A percentile compares a stretch with the other conserved stretches of the same genome.
Conservation (phyloP, 805 yeast genomes). For the Metschnikowia gruessii region DNA sequence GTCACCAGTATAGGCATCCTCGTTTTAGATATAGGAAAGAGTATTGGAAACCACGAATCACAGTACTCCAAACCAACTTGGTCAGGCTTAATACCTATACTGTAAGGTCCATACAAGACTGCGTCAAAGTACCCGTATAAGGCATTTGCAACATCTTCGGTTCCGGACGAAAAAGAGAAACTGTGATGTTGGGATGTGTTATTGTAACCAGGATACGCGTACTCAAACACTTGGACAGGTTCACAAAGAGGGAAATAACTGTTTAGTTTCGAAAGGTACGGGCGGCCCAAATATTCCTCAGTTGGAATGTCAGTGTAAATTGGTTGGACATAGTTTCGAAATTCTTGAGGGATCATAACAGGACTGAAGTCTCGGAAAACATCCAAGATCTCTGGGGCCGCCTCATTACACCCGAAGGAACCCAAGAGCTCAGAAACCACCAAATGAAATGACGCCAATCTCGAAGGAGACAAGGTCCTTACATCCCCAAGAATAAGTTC, state of each 20-base stretch:
- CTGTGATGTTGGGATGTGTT: conserved; percentile 15
- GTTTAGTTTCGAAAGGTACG: conserved; percentile 24
- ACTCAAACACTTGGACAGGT: conserved; percentile 57
- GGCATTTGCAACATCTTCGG: conserved; percentile 48
- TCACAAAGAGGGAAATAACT: conserved; percentile 29
- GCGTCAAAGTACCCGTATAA: conserved; percentile 75
- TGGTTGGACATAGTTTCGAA: conserved; percentile 64
- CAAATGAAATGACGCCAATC: conserved; percentile 41
- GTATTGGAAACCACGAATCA: conserved; percentile 39
- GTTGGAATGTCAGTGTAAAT: conserved; percentile 50
- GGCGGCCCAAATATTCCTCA: conserved; percentile 13
- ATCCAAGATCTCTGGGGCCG: conserved; percentile 71
- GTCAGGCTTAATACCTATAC: conserved; percentile 42
- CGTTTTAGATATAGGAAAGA: conserved; percentile 28
- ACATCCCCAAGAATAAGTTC: conserved; percentile 57
- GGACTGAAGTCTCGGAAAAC: conserved; percentile 38
- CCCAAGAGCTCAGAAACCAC: conserved; percentile 83
- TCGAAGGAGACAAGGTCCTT: conserved; percentile 31
- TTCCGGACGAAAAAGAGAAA: conserved; percentile 40
- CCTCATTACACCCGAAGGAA: conserved; percentile 89
- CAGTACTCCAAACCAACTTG: conserved; percentile 22
- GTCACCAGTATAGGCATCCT: conserved; percentile 7
- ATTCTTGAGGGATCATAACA: conserved; percentile 44
- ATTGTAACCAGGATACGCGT: conserved; percentile 48
- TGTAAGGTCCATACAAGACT: conserved; percentile 56